Evolutionary conservation across 495 filamentous ascomycete species (phyloP).

Genomic region (Podospora didyma): DNA sequence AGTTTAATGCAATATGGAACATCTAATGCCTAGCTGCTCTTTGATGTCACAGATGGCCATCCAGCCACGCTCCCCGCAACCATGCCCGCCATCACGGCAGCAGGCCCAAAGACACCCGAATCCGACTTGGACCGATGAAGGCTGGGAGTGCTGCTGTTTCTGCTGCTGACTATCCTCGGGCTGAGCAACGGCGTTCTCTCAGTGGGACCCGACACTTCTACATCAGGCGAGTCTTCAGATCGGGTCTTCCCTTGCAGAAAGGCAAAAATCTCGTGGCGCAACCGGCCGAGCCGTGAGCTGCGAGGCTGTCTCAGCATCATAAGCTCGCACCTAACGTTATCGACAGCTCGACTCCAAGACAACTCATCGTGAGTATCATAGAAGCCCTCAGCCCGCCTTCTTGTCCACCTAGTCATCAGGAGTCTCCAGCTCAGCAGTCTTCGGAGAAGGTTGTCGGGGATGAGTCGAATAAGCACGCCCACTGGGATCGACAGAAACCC

Average conservation of each 20-base stretch:
- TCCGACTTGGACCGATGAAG: constrained; percentile 62
- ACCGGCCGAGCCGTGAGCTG: constrained; percentile 7
- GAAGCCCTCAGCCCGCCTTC: background rate
- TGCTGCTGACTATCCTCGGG: constrained; percentile 4
- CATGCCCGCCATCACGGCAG: constrained; percentile 62
- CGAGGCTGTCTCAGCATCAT: constrained; percentile 14
- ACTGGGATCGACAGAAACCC: constrained; percentile 64
- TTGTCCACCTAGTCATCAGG: constrained; percentile 13
- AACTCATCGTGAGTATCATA: background rate
- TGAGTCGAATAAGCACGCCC: constrained; percentile 59
- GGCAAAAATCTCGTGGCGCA: constrained; percentile 1
- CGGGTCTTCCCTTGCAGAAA: constrained; percentile 2
- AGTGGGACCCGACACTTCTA: background rate
- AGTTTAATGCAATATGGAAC: no score
- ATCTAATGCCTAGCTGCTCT: background rate
- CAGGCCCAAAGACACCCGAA: constrained; percentile 61
- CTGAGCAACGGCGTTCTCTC: background rate
- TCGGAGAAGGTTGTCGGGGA: constrained; percentile 36
- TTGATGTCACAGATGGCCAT: constrained; percentile 48
- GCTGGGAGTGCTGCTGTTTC: constrained; percentile 13
- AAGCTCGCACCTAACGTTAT: constrained; percentile 1
- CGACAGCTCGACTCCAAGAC: constrained; percentile 12
- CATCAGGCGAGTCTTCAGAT: background rate
- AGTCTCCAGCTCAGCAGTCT: constrained; percentile 9
- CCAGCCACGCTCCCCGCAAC: constrained; percentile 69